These are phyloP conservation scores for Cutaneotrichosporon cavernicola DNA, from an alignment of 1,284 basidiomycete genomes.

Conservation along the genomic window DNA sequence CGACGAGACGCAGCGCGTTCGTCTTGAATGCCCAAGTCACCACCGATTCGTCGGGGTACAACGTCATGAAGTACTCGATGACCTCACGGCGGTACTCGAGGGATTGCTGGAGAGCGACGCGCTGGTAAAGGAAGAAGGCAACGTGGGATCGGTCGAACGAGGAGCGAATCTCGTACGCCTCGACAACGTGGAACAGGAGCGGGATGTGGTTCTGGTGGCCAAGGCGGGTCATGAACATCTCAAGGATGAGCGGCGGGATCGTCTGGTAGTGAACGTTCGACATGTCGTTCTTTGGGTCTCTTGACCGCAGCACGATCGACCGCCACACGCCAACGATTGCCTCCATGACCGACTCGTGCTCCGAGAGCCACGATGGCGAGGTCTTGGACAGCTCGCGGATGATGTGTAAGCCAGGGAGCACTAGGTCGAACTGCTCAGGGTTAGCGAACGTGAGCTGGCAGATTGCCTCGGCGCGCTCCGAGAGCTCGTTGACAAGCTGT, in stretches of 20 bases:
- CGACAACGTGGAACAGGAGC: conserved; percentile 82
- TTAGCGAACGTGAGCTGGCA: conserved; percentile 61
- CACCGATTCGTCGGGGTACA: conserved; percentile 67
- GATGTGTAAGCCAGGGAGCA: conserved; percentile 70
- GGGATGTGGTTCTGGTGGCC: conserved; percentile 74
- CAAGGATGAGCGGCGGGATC: conserved; percentile 68
- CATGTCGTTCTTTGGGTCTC: conserved; percentile 45
- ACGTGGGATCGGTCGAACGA: conserved; percentile 78
- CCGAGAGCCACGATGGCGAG: conserved; percentile 60
- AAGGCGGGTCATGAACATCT: conserved; percentile 67
- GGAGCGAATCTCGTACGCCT: conserved; percentile 75
- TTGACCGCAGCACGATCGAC: conserved; percentile 49
- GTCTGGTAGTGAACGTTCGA: conserved; percentile 59
- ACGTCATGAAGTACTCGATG: conserved; percentile 77
- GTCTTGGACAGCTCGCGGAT: conserved; percentile 72
- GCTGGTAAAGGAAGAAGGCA: conserved; percentile 85
- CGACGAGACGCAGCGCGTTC: conserved; percentile 77
- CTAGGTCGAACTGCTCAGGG: conserved; percentile 59
- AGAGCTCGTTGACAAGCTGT: conserved; percentile 71
- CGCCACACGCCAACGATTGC: conserved; percentile 73
- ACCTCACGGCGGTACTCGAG: conserved; percentile 74
- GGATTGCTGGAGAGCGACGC: conserved; percentile 64
- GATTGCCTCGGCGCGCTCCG: conserved; percentile 64
- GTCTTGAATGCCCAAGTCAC: conserved; percentile 78
- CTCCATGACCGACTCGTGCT: conserved; percentile 63